These are phyloP conservation scores for Aspergillus eucalypticola DNA, from an alignment of 2,329 filamentous ascomycete genomes.

Conservation along the genomic window DNA sequence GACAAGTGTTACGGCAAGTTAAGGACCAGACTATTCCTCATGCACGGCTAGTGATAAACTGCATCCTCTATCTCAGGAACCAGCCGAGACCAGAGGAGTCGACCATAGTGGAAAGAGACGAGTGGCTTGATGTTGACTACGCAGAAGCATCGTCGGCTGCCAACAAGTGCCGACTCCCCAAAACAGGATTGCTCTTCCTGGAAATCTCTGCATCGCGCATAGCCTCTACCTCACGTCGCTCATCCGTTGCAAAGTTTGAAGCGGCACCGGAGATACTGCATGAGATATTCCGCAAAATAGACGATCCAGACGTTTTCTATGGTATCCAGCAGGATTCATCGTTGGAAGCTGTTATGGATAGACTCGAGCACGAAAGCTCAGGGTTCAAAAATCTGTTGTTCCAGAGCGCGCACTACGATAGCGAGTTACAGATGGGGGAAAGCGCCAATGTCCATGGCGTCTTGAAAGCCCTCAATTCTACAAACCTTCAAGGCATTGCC, in stretches of 20 bases:
- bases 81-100: constrained; percentile 73
- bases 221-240: constrained; percentile 63
- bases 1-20: constrained; percentile 60
- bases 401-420: constrained; percentile 87
- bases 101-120: constrained; percentile 74
- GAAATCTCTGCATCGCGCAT: constrained; percentile 68
- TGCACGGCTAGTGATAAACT: constrained; percentile 71
- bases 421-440: constrained; percentile 66
- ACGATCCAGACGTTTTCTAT: constrained; percentile 96
- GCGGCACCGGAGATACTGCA: constrained; percentile 70
- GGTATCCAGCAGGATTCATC: constrained; percentile 78
- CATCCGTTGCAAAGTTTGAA: constrained; percentile 57
- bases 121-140: constrained; percentile 86
- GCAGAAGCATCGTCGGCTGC: constrained; percentile 70
- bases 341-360: constrained; percentile 73
- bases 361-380: constrained; percentile 85
- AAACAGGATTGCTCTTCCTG: constrained; percentile 78
- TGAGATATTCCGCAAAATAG: constrained; percentile 84
- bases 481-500: constrained; percentile 84
- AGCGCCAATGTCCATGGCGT: constrained; percentile 66
- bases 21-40: constrained; percentile 57
- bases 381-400: constrained; percentile 86
- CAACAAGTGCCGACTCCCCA: constrained; percentile 77
- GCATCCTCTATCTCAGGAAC: constrained; percentile 83
- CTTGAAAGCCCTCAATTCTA: constrained; percentile 72